These are phyloP conservation scores for Pseudogymnoascus sp. DNA, from an alignment of 2,329 filamentous ascomycete genomes.

Conservation along the genomic window DNA sequence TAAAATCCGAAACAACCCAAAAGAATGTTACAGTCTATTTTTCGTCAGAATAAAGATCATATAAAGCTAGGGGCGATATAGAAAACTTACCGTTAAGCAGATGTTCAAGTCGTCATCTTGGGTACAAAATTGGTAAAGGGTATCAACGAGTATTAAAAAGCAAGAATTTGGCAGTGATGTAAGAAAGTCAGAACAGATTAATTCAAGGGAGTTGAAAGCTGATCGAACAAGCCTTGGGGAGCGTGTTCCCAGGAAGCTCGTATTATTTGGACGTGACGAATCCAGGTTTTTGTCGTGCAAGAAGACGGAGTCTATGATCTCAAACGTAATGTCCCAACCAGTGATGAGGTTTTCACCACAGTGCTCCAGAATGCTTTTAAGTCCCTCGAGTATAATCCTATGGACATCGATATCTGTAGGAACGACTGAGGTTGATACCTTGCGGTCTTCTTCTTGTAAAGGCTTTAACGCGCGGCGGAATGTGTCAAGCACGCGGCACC, in stretches of 20 bases:
- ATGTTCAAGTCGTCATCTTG: conserved; percentile 93
- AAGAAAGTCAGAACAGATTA: conserved; percentile 93
- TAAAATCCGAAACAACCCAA: conserved; percentile 88
- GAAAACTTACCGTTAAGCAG: conserved; percentile 68
- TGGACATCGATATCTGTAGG: conserved; percentile 73
- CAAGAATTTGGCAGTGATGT: conserved; percentile 62
- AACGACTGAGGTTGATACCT: conserved; percentile 50
- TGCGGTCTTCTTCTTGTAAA: conserved; percentile 48
- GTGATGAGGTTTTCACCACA: conserved; percentile 76
- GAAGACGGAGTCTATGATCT: conserved; percentile 79
- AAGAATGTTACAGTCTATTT: conserved; percentile 81
- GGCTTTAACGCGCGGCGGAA: conserved; percentile 55
- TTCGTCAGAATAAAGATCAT: not conserved
- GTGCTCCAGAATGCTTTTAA: conserved; percentile 78
- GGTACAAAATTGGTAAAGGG: conserved; percentile 80
- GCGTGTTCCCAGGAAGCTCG: conserved; percentile 33
- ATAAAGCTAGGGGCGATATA: not conserved
- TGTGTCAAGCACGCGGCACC: conserved; percentile 64
- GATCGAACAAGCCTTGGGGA: conserved; percentile 75
- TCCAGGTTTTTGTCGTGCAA: conserved; percentile 29
- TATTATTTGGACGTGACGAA: conserved; percentile 23
- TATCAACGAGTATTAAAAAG: conserved; percentile 74
- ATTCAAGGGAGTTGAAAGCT: conserved; percentile 81
- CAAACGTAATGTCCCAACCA: conserved; percentile 82
- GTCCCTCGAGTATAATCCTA: conserved; percentile 67